Conservation (phyloP, 2,329 filamentous ascomycete species). For the Apiospora rasikravindrae region DNA sequence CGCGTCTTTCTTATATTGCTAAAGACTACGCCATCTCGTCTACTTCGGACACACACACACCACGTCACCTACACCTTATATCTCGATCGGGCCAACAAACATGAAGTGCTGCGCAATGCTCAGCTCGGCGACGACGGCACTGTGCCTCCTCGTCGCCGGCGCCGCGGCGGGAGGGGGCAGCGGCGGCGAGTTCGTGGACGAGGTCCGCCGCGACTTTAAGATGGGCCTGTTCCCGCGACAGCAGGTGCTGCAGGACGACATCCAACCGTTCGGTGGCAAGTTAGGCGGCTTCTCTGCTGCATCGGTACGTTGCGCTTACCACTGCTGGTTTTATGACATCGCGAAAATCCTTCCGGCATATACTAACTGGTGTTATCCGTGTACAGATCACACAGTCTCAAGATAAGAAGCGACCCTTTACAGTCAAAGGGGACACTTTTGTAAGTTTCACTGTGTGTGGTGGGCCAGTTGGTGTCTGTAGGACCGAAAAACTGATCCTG, state of each 20-base stretch:
- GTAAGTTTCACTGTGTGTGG: slow-evolving; percentile 36
- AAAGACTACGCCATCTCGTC: not conserved
- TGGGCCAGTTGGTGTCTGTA: not conserved
- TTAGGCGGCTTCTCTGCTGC: slow-evolving; percentile 46
- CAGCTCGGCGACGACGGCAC: not conserved
- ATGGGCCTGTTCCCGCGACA: slow-evolving; percentile 42
- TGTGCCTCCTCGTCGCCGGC: slow-evolving; percentile 12
- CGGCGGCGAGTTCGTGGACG: slow-evolving; percentile 34
- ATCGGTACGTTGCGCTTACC: slow-evolving; percentile 35
- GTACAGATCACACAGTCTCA: slow-evolving; percentile 46
- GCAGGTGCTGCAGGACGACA: slow-evolving; percentile 38
- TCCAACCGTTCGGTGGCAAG: slow-evolving; percentile 47
- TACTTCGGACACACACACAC: not conserved
- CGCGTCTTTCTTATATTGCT: not conserved
- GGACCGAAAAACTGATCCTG: not conserved
- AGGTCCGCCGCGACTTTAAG: slow-evolving; percentile 43
- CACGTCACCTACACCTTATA: not conserved
- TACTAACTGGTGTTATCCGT: not conserved
- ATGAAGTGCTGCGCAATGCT: slow-evolving; percentile 23
- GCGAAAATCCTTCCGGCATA: not conserved
- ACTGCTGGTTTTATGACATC: no score
- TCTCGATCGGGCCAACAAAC: not conserved
- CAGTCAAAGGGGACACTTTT: slow-evolving; percentile 51
- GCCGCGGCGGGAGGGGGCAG: slow-evolving; percentile 9
- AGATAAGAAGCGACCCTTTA: slow-evolving; percentile 47